Evolutionary conservation across 2,329 filamentous ascomycete species (phyloP).

Genomic region (Monosporascus sp.): DNA sequence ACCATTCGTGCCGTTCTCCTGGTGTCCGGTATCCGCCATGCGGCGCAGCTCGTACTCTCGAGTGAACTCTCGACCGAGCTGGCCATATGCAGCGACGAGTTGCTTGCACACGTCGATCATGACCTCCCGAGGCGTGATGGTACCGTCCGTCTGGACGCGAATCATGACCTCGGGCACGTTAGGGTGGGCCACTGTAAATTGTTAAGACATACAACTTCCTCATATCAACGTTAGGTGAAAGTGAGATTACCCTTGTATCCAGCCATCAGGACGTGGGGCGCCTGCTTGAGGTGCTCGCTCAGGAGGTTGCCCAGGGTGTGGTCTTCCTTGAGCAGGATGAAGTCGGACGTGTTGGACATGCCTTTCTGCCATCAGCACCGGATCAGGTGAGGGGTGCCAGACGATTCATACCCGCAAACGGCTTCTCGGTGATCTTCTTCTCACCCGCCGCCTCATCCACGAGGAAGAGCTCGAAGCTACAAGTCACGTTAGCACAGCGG

Average conservation of each 20-base stretch:
- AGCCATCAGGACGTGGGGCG: slow-evolving; percentile 79
- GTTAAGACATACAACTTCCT: slow-evolving; percentile 6
- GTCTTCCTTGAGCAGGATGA: slow-evolving; percentile 93
- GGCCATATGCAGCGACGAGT: slow-evolving; percentile 73
- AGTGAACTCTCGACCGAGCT: slow-evolving; percentile 80
- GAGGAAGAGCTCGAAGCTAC: slow-evolving; percentile 88
- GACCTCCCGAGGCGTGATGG: slow-evolving; percentile 82
- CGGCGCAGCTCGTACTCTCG: slow-evolving; percentile 87
- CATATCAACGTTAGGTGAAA: background rate
- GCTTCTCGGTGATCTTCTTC: slow-evolving; percentile 86
- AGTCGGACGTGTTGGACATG: slow-evolving; percentile 91
- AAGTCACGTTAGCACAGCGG: slow-evolving; percentile 13
- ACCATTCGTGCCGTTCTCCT: slow-evolving; percentile 33
- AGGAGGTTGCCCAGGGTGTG: slow-evolving; percentile 92
- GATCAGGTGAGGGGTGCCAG: slow-evolving; percentile 2
- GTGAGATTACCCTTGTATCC: slow-evolving; percentile 74
- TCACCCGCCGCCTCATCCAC: slow-evolving; percentile 67
- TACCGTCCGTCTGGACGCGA: slow-evolving; percentile 87
- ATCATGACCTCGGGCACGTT: slow-evolving; percentile 60
- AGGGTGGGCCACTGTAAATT: slow-evolving; percentile 46
- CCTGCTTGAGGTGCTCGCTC: slow-evolving; percentile 76
- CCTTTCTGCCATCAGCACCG: slow-evolving; percentile 42
- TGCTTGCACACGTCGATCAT: slow-evolving; percentile 75
- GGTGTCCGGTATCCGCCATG: slow-evolving; percentile 66
- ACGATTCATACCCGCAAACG: slow-evolving; percentile 73